A percentile compares a stretch with the other conserved stretches of the same genome.
Conservation (phyloP, 179 eudicot species). For the Gypsophila paniculata region DNA sequence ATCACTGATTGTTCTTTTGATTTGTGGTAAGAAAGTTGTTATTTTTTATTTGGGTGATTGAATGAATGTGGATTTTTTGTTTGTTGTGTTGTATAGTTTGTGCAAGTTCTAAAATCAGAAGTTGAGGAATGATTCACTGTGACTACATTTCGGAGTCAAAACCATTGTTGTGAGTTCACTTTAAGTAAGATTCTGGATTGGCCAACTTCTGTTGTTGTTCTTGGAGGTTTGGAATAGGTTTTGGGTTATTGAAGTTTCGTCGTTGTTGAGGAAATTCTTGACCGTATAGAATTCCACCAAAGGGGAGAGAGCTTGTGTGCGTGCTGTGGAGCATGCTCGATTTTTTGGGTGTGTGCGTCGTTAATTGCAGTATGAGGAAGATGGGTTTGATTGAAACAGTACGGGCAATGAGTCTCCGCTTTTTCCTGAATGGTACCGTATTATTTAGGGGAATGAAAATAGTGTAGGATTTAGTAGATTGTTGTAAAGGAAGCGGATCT, state of each 20-base stretch:
- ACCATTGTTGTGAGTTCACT: neutral
- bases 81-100: constrained; percentile 12
- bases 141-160: constrained; percentile 6
- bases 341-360: constrained; percentile 4
- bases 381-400: constrained; percentile 21
- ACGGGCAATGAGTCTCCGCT: constrained; percentile 14
- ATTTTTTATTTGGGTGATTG: neutral
- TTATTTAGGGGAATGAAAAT: constrained; percentile 25
- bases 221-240: constrained; percentile 9
- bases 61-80: neutral
- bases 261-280: constrained; percentile 4
- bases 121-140: constrained; percentile 11
- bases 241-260: constrained; percentile 11
- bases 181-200: constrained; percentile 7
- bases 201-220: constrained; percentile 9
- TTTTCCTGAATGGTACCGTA: constrained; percentile 25
- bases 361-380: constrained; percentile 27
- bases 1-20: constrained; percentile 17
- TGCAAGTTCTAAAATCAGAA: constrained; percentile 11
- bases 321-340: neutral
- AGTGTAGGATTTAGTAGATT: constrained; percentile 23
- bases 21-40: neutral
- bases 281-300: neutral
- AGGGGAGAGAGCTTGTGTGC: no score
- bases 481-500: constrained; percentile 18